Percentiles rank a stretch among this genome's conserved stretches.
Conservation (phyloP, 2,329 filamentous ascomycete genomes). For the Zalaria obscura region DNA sequence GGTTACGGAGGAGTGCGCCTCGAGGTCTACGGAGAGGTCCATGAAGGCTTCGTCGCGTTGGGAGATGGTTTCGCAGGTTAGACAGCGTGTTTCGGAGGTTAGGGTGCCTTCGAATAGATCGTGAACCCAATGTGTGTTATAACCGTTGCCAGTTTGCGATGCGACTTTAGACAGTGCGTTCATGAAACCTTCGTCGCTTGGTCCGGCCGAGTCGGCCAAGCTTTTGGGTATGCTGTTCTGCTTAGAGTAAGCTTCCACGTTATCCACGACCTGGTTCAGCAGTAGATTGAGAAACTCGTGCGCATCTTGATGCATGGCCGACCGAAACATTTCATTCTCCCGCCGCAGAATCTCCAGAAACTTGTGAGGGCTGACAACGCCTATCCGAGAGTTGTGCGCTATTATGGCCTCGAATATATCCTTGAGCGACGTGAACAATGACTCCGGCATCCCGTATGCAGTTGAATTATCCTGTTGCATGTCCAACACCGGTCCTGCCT, state of each 20-base stretch:
- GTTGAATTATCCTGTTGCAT: slow-evolving; percentile 67
- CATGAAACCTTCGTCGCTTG: slow-evolving; percentile 11
- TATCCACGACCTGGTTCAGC: slow-evolving; percentile 89
- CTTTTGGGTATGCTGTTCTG: slow-evolving; percentile 29
- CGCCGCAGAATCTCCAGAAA: slow-evolving; percentile 88
- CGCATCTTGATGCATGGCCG: slow-evolving; percentile 94
- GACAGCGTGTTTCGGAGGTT: slow-evolving; percentile 89
- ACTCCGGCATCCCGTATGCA: slow-evolving; percentile 85
- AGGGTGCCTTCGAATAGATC: slow-evolving; percentile 91
- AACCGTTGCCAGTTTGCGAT: slow-evolving; percentile 8
- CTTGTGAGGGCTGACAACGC: slow-evolving; percentile 80
- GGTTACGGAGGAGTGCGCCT: slow-evolving; percentile 90
- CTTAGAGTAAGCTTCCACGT: slow-evolving; percentile 77
- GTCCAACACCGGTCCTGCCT: slow-evolving; percentile 74
- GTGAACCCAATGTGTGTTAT: slow-evolving; percentile 66
- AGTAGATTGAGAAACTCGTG: slow-evolving; percentile 93
- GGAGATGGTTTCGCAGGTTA: slow-evolving; percentile 92
- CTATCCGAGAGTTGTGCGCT: slow-evolving; percentile 65
- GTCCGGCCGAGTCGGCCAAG: slow-evolving; percentile 5
- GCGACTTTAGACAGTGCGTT: slow-evolving; percentile 10
- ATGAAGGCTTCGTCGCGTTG: slow-evolving; percentile 92
- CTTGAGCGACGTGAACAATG: slow-evolving; percentile 84
- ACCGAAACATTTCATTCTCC: slow-evolving; percentile 94
- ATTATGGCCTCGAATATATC: slow-evolving; percentile 92
- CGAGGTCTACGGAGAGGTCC: slow-evolving; percentile 88